These are phyloP conservation scores for Pseudozyma hubeiensis DNA, from an alignment of 1,284 basidiomycete species.

Conservation along the genomic window DNA sequence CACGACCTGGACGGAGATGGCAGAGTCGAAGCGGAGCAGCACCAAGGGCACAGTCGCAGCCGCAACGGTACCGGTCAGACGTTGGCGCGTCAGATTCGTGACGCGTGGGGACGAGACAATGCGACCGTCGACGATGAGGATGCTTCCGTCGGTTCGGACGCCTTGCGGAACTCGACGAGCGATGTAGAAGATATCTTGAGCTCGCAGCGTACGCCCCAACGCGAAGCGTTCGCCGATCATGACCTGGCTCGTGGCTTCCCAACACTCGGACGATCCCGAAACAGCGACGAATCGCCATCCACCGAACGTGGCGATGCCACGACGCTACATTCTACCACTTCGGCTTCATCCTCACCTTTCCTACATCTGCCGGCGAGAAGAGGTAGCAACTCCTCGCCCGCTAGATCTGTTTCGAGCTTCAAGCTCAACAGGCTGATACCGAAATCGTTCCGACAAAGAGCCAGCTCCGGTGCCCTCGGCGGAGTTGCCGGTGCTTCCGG, in stretches of 20 bases:
- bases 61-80: slow-evolving; percentile 27
- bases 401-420: slow-evolving; percentile 25
- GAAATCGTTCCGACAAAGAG: slow-evolving; percentile 14
- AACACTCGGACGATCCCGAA: not conserved
- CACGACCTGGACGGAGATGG: slow-evolving; percentile 6
- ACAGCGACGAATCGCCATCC: slow-evolving; percentile 14
- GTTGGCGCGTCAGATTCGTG: slow-evolving; percentile 32
- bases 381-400: slow-evolving; percentile 13
- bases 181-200: slow-evolving; percentile 24
- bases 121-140: slow-evolving; percentile 1
- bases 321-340: not conserved
- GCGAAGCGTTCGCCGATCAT: slow-evolving; percentile 1
- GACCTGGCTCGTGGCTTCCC: slow-evolving; percentile 11
- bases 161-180: slow-evolving; percentile 18
- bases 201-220: slow-evolving; percentile 6
- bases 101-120: slow-evolving; percentile 32
- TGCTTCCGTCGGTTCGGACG: not conserved
- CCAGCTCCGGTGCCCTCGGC: slow-evolving; percentile 1
- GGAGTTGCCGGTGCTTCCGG: not conserved
- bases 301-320: slow-evolving; percentile 16
- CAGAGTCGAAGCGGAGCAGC: not conserved
- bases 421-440: slow-evolving; percentile 45
- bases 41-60: slow-evolving; percentile 3
- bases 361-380: slow-evolving; percentile 19
- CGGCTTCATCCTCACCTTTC: slow-evolving; percentile 21